Conservation (phyloP, 75 land plant genomes). For the Azolla pinnata region DNA sequence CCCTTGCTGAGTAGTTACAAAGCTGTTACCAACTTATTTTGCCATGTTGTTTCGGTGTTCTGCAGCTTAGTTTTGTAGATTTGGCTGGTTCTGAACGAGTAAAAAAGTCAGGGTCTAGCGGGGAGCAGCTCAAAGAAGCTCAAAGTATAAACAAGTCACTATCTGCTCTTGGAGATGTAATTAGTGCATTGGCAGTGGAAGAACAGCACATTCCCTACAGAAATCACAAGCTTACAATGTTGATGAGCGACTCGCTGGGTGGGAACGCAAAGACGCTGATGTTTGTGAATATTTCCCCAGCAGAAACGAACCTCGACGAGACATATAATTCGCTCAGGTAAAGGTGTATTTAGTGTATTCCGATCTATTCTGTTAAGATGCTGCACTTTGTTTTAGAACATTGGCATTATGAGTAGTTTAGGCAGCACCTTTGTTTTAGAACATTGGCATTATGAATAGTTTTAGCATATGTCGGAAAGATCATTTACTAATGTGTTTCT, state of each 20-base stretch:
- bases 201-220: slow-evolving; percentile 73
- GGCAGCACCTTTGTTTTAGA: too few relatives aligned
- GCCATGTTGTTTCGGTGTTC: neutral
- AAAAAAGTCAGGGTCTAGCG: slow-evolving; percentile 72
- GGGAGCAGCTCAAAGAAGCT: slow-evolving; percentile 64
- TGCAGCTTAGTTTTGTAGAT: slow-evolving; percentile 65
- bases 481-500: too few relatives aligned
- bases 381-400: too few relatives aligned
- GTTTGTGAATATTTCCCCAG: slow-evolving; percentile 98
- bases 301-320: slow-evolving; percentile 93
- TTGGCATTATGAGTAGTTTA: too few relatives aligned
- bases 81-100: slow-evolving; percentile 76
- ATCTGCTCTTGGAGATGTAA: slow-evolving; percentile 76
- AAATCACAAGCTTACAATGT: slow-evolving; percentile 91
- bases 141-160: slow-evolving; percentile 76
- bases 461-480: too few relatives aligned
- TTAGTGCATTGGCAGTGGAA: slow-evolving; percentile 53
- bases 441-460: too few relatives aligned
- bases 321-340: slow-evolving; percentile 83
- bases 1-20: too few relatives aligned
- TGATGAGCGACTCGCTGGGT: slow-evolving; percentile 98
- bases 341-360: neutral
- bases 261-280: slow-evolving; percentile 98
- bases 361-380: too few relatives aligned
- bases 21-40: too few relatives aligned